Base-by-base conservation (phyloP, 106 monocot species). In the Iris macrosiphon region DNA sequence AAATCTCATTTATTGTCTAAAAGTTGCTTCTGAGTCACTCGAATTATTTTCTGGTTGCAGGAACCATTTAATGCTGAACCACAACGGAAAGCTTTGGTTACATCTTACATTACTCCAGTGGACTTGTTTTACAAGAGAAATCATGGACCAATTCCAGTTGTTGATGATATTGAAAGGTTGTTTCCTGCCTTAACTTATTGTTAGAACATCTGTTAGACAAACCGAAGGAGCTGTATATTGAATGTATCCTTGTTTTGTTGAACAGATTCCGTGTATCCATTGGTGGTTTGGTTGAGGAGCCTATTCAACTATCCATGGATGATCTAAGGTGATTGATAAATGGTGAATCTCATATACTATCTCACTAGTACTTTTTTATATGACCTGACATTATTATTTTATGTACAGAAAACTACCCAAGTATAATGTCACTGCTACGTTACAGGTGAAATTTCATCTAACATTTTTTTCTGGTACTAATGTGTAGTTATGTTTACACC, bases 31-130 rank as follows among this genome's bases (percentile, higher is more conserved):
- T n/a, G n/a, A n/a, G n/a, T n/a, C n/a, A n/a, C n/a, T n/a, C n/a
- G n/a, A n/a, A 45, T 22, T 59, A 7, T 27, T 58, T 47, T 61
- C 29, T 68, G 29, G 15, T 66, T n/a, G 65, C 72, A 98, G 98
- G 75, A 91, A 54, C 98, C 98, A 49, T 98, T 98, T 68, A 98
- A 98, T 76, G 98, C 98, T 26, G 98, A 98, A 58, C 98, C 98
- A 14, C 69, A 51, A 13, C 87, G 98, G 44, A 32, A 56, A 44
- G 83, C 79, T 45, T 53, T 91, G 33, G 42, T 98, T 46, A 55
- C 71, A 45, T 87, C 98, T 28, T 98, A 81, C 49, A 59, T 98
- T 45, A 98, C 98, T 24, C 80, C 91, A 3, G 75, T 81, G 12
- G 83, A 98, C 61, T 62, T 78, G 60, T 98, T 98, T 66, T 98